Percentiles rank a stretch among this genome's conserved stretches.
phyloP scores from a whole-genome alignment of 2,329 filamentous ascomycete species.

The Fusarium begoniae region DNA sequence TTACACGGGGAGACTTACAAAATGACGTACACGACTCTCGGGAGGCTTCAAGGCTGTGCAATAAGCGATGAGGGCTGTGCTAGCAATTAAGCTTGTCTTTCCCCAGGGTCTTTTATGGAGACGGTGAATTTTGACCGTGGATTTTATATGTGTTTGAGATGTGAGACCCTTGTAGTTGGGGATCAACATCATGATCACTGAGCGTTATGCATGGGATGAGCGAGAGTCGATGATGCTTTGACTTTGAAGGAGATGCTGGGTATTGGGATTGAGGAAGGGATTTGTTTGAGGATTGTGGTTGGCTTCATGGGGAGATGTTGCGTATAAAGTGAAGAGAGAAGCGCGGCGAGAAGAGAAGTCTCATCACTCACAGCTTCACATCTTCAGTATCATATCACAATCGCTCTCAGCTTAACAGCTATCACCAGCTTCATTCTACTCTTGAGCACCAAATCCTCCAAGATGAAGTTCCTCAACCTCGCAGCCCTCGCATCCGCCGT shows the following conservation, averaged over 20 bases:
- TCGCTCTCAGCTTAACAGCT: neutral
- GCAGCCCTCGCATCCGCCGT: conserved; percentile 22
- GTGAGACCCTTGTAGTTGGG: neutral
- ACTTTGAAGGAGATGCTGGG: neutral
- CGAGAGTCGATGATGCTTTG: conserved; percentile 26
- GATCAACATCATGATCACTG: neutral
- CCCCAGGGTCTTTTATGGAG: conserved; percentile 20
- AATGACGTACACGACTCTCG: conserved; percentile 33
- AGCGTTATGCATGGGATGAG: neutral
- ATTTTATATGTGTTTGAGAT: neutral
- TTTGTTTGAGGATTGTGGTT: neutral
- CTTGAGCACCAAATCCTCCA: neutral
- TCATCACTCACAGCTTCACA: conserved; percentile 7
- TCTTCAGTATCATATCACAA: neutral
- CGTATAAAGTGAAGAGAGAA: conserved; percentile 19
- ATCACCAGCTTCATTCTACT: neutral
- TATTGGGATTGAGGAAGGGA: neutral
- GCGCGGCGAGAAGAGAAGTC: neutral
- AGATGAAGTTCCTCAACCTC: conserved; percentile 24
- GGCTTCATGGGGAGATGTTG: neutral
- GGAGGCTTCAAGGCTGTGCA: neutral
- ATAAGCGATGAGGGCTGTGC: conserved; percentile 12
- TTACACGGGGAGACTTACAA: neutral
- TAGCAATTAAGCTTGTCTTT: conserved; percentile 30
- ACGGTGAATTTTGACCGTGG: conserved; percentile 31